Base-by-base conservation (phyloP, 257 asterid species). In the Solanum sejunctum region DNA sequence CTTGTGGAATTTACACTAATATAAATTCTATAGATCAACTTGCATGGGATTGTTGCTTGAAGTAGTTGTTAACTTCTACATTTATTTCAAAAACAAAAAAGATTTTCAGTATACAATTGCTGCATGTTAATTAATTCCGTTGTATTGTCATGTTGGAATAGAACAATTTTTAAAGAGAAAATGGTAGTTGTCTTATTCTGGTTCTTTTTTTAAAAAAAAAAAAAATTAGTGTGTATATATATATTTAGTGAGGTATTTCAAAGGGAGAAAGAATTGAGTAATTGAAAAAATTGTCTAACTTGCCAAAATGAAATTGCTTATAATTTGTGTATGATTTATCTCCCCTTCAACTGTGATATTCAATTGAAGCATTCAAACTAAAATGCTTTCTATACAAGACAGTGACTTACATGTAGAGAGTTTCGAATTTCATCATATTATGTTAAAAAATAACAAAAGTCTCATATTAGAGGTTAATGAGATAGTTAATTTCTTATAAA, bases 1-100 rank as follows among this genome's bases (percentile, higher is more conserved):
- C 91, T 75, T 89, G 91, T 51, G 93, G 87, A 64, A 63, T 85
- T 70, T 91, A 82, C 63, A 87, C 88, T 66, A 84, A 86, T 81
- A 60, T 86, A 83, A 89, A 85, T 85, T 88, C 91, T 13, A 60
- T 92, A 77, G 92, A 93, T 88, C 94, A 91, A 32, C 90, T 92
- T 88, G 94, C 92, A 88, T 94, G 96, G 97, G 93, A 92, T 83
- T 92, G 88, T 69, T 89, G 80, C 28, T 17, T 23, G 47, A 8
- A 54, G 39, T 77, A 5, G 82, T 51, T 12, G 21, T 43, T 71
- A 39, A 52, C 81, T 70, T 39, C 77, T 69, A 36, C 77, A 36
- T 3, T 36, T 36, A 4, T 36, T 32, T 36, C 5, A 36, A 36
- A 36, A 36, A 36, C 3, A 36, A 36, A 36, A 0, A 56, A 57